Evolutionary conservation across 1,284 basidiomycete genomes (phyloP), one percentile per base, ranked within the genome.

Genomic region (Cystobasidium pallidum): DNA sequence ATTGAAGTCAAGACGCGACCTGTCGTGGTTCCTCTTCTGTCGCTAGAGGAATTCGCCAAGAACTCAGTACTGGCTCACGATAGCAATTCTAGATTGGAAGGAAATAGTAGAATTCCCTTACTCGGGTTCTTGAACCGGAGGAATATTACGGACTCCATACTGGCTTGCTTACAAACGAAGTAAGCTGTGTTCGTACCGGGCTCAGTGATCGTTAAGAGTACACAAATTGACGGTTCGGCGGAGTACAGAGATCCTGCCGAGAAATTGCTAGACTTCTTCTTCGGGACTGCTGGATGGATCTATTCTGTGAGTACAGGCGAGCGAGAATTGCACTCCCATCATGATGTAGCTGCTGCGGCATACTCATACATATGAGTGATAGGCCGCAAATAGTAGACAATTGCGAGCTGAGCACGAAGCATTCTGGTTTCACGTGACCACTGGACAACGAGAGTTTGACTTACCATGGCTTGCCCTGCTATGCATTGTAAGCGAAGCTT

Each of bases 41-140:
- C 67, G 21, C 28, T 47, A 26, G 58, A 70, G n/a, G 67, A 57
- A 26, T 62, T 70, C 45, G 67, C 67, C 17, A 49, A 28, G 17
- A 58, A 6, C 24, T 70, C 67, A 39, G 58, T 70, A 45, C 45
- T 70, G 28, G 67, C 57, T 13, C 24, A 39, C 13, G 62, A 64
- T 30, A 47, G 34, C 39, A 64, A 64, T 64, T 24, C 62, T 47
- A 64, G 45, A 21, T 30, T 64, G 6, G 62, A 64, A 51, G 62
- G 62, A 17, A 64, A 64, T 19, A 21, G 21, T 51, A 39, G 62
- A 21, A 64, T 64, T n/a, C 62, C 62, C 11, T 19, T 64, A 30
- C 26, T 64, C 3, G 47, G 62, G 15, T 64, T 64, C 45, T 41
- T 64, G 24, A 64, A 51, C 32, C 49, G 62, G 45, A 36, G 62